Base-by-base conservation (phyloP, 768 basidiomycete species). In the Gelatoporia subvermispora region DNA sequence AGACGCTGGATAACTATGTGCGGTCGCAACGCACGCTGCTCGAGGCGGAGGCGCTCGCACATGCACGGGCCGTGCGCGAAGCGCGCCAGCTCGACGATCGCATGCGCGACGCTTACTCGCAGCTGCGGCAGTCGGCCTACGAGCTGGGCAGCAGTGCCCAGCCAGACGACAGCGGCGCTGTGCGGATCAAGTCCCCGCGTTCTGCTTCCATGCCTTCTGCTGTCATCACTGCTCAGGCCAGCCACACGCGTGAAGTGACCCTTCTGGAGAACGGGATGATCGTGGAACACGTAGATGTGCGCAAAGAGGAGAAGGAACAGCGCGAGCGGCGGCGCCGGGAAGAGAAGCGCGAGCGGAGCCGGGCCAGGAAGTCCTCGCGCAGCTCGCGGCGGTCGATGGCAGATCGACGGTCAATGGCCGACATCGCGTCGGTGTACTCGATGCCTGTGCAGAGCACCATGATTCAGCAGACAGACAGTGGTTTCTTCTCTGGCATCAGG, bases 261-360 rank as follows among this genome's bases (percentile, higher is more conserved):
- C 70, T 93, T 9, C 77, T 94, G 18, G 86, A 92, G 65, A 93
- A 89, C 54, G 90, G 90, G 3, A 82, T 93, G 76, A 88, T 92
- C 45, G 84, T 93, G 8, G 92, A 94, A 58, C 86, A 88, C 51
- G 85, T 93, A 34, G 80, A 93, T 64, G 79, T 93, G 17, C 79
- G 83, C 25, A 83, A 74, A 53, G 88, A 90, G 65, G 89, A 89
- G 64, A 78, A 71, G 49, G 88, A 88, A 54, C 85, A 82, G 34
- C 77, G 78, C 38, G 84, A 88, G 38, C 81, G 86, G 22, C 73
- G 75, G 49, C 79, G 78, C 50, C 82, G 74, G 57, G 84, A 88
- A 52, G 89, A 85, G 56, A 79, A 71, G 59, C 79, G 84, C 38
- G 68, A 73, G 16, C 62, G 72, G 21, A 72, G 71, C 47, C 67